Conservation (phyloP, 805 yeast species). For the Wickerhamomyces hampshirensis region DNA sequence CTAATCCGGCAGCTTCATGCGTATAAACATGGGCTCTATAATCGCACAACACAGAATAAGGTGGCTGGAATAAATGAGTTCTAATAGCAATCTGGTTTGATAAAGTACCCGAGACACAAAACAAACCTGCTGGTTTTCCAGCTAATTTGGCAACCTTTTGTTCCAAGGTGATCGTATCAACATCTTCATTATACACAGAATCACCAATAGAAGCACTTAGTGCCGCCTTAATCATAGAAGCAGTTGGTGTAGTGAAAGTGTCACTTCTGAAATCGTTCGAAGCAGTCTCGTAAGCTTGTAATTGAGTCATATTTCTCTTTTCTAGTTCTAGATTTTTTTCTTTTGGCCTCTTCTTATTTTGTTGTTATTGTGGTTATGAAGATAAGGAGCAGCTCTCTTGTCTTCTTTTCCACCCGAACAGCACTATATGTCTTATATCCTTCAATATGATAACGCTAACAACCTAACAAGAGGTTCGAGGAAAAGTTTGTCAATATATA, state of each 20-base stretch:
- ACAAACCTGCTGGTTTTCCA: conserved; percentile 79
- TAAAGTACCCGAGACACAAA: conserved; percentile 85
- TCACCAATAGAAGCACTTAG: conserved; percentile 67
- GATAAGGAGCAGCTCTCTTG: too few relatives aligned
- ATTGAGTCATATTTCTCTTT: conserved; percentile 12
- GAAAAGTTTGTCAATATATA: too few relatives aligned
- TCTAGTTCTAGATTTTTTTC: too few relatives aligned
- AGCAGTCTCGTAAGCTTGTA: conserved; percentile 58
- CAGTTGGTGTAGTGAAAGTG: conserved; percentile 87
- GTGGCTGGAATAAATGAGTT: conserved; percentile 74
- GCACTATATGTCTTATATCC: too few relatives aligned
- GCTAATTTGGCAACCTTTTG: conserved; percentile 58
- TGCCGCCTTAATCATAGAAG: conserved; percentile 63
- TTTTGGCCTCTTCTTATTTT: too few relatives aligned
- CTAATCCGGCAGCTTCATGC: conserved; percentile 87
- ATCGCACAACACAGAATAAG: conserved; percentile 79
- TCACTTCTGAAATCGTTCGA: conserved; percentile 66
- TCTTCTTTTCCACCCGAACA: too few relatives aligned
- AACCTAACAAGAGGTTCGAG: too few relatives aligned
- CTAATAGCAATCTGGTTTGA: conserved; percentile 88
- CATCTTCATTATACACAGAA: conserved; percentile 82
- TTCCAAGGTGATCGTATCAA: conserved; percentile 62
- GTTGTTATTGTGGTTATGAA: conserved; percentile 3
- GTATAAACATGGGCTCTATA: conserved; percentile 76
- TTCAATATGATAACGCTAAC: too few relatives aligned